Evolutionary conservation across 371 early-diverging fungal species (phyloP).

Genomic region (Lichtheimia ornata): DNA sequence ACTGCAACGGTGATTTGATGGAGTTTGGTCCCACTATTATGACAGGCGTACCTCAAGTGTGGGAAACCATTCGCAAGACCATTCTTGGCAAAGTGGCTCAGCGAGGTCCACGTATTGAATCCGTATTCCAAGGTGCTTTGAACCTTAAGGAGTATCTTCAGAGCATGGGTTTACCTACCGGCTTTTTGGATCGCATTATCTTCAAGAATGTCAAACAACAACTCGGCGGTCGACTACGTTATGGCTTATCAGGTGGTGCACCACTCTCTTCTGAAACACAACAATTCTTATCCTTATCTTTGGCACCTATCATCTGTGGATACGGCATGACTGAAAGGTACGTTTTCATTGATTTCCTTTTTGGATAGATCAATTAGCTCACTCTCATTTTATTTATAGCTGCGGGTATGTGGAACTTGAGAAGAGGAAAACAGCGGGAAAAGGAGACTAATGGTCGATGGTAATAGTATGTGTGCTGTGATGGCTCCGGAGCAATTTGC

Average conservation of each 20-base stretch:
- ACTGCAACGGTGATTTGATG: constrained; percentile 77
- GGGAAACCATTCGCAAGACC: constrained; percentile 82
- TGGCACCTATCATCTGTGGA: constrained; percentile 73
- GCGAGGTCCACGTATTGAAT: constrained; percentile 20
- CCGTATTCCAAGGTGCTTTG: constrained; percentile 57
- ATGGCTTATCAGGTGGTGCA: constrained; percentile 83
- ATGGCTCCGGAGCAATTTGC: constrained; percentile 63
- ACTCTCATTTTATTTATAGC: constrained; percentile 6
- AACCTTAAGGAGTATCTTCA: constrained; percentile 58
- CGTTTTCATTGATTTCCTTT: neutral
- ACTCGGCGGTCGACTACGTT: constrained; percentile 76
- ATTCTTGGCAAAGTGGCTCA: constrained; percentile 55
- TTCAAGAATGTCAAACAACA: constrained; percentile 73
- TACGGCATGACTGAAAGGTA: constrained; percentile 58
- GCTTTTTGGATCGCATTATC: constrained; percentile 67
- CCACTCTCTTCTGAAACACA: constrained; percentile 74
- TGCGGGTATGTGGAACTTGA: constrained; percentile 19
- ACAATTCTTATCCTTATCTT: constrained; percentile 65
- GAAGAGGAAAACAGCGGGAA: no score
- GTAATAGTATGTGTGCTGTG: constrained; percentile 38
- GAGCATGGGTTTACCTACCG: constrained; percentile 51
- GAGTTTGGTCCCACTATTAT: constrained; percentile 84
- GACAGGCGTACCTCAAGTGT: constrained; percentile 84
- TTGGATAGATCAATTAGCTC: neutral
- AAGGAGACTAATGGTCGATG: no score